These are phyloP conservation scores for Colletotrichum sp. DNA, from an alignment of 2,329 filamentous ascomycete species.

Conservation along the genomic window DNA sequence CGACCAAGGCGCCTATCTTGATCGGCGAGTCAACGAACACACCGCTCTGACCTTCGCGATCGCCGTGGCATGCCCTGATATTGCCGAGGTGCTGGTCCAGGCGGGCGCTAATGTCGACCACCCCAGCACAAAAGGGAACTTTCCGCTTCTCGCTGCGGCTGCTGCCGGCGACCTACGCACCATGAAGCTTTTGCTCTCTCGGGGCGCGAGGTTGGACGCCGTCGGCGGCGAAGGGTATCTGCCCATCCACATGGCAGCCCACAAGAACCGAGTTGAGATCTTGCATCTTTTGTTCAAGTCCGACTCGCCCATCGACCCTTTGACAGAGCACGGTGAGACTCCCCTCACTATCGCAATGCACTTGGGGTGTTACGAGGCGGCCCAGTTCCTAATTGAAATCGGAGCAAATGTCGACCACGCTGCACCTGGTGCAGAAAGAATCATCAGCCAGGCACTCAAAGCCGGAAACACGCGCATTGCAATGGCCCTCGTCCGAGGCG, in stretches of 20 bases:
- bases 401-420: constrained; percentile 25
- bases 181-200: constrained; percentile 22
- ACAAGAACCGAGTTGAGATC: constrained; percentile 24
- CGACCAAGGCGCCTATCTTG: constrained; percentile 25
- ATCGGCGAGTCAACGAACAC: constrained; percentile 20
- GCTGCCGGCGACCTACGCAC: constrained; percentile 43
- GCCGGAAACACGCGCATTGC: constrained; percentile 18
- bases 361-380: constrained; percentile 24
- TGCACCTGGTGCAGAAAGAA: constrained; percentile 4
- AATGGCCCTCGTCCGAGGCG: constrained; percentile 21
- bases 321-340: constrained; percentile 27
- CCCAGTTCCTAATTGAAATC: constrained; percentile 21
- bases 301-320: constrained; percentile 22
- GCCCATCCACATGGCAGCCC: constrained; percentile 29
- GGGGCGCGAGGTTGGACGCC: constrained; percentile 20
- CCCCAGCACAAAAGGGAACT: constrained; percentile 17
- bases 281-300: constrained; percentile 25
- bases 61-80: constrained; percentile 27
- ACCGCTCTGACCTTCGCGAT: constrained; percentile 28
- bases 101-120: constrained; percentile 24
- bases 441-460: constrained; percentile 22
- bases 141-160: constrained; percentile 47
- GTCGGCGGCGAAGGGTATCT: constrained; percentile 20
- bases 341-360: constrained; percentile 26
- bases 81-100: constrained; percentile 23